Base-by-base conservation (phyloP, 352 stramenopile genomes). In the Phytopythium vexans region DNA sequence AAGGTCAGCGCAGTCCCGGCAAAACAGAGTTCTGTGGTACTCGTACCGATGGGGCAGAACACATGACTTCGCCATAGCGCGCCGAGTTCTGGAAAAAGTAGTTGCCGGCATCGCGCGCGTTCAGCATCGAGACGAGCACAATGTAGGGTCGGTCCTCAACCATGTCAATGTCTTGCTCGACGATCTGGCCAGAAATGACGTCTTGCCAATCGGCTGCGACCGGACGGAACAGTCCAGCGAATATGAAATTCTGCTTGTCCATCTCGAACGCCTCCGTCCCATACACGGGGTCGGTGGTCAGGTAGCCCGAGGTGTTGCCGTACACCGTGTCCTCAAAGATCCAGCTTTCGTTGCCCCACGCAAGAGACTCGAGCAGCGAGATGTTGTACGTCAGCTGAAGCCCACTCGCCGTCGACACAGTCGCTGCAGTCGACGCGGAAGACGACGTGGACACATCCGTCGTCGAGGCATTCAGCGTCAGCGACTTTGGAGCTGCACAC, bases 1-100 rank as follows among this genome's bases (percentile, higher is more conserved):
- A 60, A 45, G 16, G 12, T 34, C 34, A 62, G 10, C 27, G 38
- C 47, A 49, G 59, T 35, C 31, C 15, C 41, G 9, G 4, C 7
- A 11, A 37, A 33, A 32, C 7, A 35, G n/a, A 15, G 16, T 62
- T 16, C 39, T 49, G 10, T 35, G 6, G 12, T 49, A 16, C 34
- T 56, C 66, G 15, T 74, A 92, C 78, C 62, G 77, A 49, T 62
- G 82, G 82, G 6, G 82, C 75, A 4, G 79, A 82, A 56, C 82
- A 92, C 59, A 88, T 71, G 7, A 92, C 79, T 34, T 86, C 67
- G 10, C 82, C 82, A 37, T 90, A 92, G 21, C 80, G 64, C 11
- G 63, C 68, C 27, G 62, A 87, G n/a, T 76, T 74, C 62, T 90
- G 82, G 33, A 78, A 64, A 40, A 89, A 89, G 27, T 71, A 77